phyloP scores from a whole-genome alignment of 768 basidiomycete species.

The Daedaleopsis sinensis region DNA sequence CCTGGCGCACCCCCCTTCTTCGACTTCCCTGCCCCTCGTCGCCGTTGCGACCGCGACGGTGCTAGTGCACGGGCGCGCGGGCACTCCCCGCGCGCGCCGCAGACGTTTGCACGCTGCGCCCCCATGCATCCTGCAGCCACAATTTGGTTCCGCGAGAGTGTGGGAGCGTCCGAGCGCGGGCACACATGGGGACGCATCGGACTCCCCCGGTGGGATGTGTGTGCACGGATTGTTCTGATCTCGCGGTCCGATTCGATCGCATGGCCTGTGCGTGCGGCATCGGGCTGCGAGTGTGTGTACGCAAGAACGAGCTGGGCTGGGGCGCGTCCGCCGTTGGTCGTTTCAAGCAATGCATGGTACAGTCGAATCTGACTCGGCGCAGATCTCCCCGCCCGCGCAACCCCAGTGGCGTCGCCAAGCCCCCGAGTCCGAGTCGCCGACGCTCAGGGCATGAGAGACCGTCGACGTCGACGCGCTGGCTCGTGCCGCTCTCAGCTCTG shows the following conservation, averaged over 20 bases:
- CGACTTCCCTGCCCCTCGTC: too few relatives aligned
- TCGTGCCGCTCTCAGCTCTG: background rate
- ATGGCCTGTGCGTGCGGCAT: background rate
- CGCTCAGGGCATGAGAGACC: too few relatives aligned
- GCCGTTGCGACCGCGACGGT: too few relatives aligned
- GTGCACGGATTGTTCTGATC: background rate
- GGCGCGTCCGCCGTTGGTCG: too few relatives aligned
- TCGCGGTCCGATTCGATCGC: constrained; percentile 7
- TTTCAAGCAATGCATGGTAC: too few relatives aligned
- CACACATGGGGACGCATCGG: background rate
- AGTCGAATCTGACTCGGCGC: background rate
- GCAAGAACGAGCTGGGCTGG: too few relatives aligned
- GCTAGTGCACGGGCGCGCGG: background rate
- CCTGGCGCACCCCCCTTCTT: background rate
- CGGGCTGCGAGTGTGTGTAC: background rate
- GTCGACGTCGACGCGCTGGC: background rate
- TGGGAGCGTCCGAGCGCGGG: background rate
- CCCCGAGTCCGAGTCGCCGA: too few relatives aligned
- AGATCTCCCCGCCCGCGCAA: background rate
- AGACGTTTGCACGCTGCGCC: background rate
- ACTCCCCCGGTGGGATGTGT: background rate
- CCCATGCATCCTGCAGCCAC: background rate
- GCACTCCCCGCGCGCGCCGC: background rate
- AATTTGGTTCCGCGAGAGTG: constrained; percentile 1
- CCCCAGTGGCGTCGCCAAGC: too few relatives aligned